These are phyloP conservation scores for Aspergillus sergii DNA, from an alignment of 2,329 filamentous ascomycete genomes.

Conservation along the genomic window DNA sequence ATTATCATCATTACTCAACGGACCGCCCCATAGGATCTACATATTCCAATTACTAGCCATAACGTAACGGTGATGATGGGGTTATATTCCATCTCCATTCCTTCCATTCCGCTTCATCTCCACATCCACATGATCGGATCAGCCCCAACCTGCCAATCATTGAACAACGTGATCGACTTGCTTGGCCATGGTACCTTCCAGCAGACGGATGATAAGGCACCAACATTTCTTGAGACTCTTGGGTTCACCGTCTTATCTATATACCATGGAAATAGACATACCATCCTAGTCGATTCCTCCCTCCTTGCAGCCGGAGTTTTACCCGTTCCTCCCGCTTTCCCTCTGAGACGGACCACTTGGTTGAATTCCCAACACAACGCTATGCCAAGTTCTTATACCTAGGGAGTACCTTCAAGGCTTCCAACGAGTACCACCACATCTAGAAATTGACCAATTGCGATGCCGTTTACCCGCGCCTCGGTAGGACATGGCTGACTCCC, in stretches of 20 bases:
- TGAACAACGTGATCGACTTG: slow-evolving; percentile 21
- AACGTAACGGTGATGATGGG: background rate
- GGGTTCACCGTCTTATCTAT: background rate
- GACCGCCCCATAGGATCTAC: background rate
- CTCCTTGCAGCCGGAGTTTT: background rate
- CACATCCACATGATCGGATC: slow-evolving; percentile 17
- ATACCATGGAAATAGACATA: background rate
- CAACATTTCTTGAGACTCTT: background rate
- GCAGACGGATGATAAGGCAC: slow-evolving; percentile 6
- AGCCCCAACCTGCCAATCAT: slow-evolving; percentile 21
- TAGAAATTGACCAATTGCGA: background rate
- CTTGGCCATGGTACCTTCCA: slow-evolving; percentile 13
- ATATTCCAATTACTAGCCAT: background rate
- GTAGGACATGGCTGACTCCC: slow-evolving; percentile 2
- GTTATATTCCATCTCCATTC: background rate
- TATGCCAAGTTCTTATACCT: background rate
- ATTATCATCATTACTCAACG: background rate
- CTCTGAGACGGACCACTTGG: background rate
- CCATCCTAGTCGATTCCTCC: background rate
- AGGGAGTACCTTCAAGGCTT: background rate
- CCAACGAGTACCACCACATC: background rate
- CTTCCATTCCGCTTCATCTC: slow-evolving; percentile 10
- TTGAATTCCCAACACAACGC: background rate
- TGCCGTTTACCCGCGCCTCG: background rate
- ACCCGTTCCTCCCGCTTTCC: background rate